Conservation (phyloP, 495 filamentous ascomycete species). For the Filosporella fistucella region DNA sequence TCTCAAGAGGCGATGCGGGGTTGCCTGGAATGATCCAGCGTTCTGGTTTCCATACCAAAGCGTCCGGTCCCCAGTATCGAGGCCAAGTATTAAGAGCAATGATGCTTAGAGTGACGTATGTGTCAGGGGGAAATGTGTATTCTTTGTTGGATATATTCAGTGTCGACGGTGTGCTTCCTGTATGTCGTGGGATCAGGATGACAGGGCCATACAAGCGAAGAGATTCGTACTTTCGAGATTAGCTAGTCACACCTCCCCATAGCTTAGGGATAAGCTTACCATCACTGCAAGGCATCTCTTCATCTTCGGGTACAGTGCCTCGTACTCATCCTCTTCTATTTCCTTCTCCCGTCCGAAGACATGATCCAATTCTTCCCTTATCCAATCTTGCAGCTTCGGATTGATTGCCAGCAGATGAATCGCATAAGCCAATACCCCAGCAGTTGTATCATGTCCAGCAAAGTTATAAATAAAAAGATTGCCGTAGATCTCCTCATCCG, state of each 20-base stretch:
- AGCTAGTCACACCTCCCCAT: slow-evolving; percentile 5
- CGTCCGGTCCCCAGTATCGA: slow-evolving; percentile 27
- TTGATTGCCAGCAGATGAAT: slow-evolving; percentile 41
- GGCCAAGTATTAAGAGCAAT: slow-evolving; percentile 22
- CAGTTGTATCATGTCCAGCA: slow-evolving; percentile 52
- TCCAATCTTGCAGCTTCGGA: slow-evolving; percentile 43
- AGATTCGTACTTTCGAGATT: slow-evolving; percentile 35
- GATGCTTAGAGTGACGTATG: slow-evolving; percentile 26
- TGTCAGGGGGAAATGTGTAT: slow-evolving; percentile 27
- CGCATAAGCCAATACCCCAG: slow-evolving; percentile 45
- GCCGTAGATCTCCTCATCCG: slow-evolving; percentile 37
- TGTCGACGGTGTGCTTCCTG: slow-evolving; percentile 21
- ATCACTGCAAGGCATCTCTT: slow-evolving; percentile 41
- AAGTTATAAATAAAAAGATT: slow-evolving; percentile 52
- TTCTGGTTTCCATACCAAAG: slow-evolving; percentile 29
- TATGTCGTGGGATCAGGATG: slow-evolving; percentile 34
- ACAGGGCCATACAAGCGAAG: slow-evolving; percentile 46
- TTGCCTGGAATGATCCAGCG: slow-evolving; percentile 24
- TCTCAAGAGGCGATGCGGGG: no score
- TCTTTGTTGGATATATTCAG: slow-evolving; percentile 21
- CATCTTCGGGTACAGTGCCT: slow-evolving; percentile 35
- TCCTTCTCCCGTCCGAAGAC: slow-evolving; percentile 9
- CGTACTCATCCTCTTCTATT: slow-evolving; percentile 24
- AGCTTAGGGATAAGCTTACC: slow-evolving; percentile 27
- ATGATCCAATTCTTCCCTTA: slow-evolving; percentile 36